phyloP scores from a whole-genome alignment of 371 early-diverging fungal species.

The Basidiobolus meristosporus region DNA sequence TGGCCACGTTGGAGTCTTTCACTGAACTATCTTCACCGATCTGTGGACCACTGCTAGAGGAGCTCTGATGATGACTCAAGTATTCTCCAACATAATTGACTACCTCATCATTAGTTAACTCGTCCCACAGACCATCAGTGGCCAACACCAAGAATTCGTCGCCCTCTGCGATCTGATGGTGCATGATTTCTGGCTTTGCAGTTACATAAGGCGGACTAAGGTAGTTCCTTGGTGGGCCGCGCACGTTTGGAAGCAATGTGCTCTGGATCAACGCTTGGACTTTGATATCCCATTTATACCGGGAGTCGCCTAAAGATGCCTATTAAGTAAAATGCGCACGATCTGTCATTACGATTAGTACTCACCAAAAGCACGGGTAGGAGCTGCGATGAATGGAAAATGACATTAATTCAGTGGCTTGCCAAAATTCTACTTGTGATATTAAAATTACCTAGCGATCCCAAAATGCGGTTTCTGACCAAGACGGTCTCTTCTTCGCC shows the following conservation, averaged over 20 bases:
- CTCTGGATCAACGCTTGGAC: constrained; percentile 39
- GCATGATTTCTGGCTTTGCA: constrained; percentile 64
- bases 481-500: constrained; percentile 46
- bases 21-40: constrained; percentile 9
- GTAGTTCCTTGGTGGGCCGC: constrained; percentile 37
- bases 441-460: background rate
- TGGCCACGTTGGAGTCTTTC: constrained; percentile 48
- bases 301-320: constrained; percentile 44
- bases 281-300: constrained; percentile 59
- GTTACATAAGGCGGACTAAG: constrained; percentile 85
- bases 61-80: constrained; percentile 7
- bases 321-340: no score
- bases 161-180: constrained; percentile 32
- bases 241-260: constrained; percentile 31
- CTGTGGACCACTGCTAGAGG: constrained; percentile 12
- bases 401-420: no score
- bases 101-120: constrained; percentile 49
- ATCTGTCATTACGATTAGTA: no score
- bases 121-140: constrained; percentile 89
- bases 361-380: no score
- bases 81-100: constrained; percentile 33
- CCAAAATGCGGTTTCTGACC: constrained; percentile 34
- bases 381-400: no score
- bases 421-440: no score
- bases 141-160: constrained; percentile 78